Conservation (phyloP, 208 protist genomes). For the Wallacemonas sp. region DNA sequence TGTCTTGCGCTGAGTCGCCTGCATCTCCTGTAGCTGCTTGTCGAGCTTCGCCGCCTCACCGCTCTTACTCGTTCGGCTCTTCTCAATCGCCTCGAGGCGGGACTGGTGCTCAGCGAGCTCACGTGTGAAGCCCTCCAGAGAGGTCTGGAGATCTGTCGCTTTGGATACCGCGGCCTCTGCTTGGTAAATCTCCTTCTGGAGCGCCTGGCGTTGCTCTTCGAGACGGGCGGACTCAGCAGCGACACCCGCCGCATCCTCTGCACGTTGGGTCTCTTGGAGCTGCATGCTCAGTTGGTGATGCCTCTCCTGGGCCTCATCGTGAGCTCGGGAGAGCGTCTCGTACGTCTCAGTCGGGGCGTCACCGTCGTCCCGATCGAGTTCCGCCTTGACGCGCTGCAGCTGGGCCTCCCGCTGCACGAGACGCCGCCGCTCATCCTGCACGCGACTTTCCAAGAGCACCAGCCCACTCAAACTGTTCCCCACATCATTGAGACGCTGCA, state of each 20-base stretch:
- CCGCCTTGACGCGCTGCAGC: conserved; percentile 1
- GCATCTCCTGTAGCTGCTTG: conserved; percentile 23
- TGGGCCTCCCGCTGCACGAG: conserved; percentile 17
- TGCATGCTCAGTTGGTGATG: conserved; percentile 56
- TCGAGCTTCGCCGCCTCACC: conserved; percentile 15
- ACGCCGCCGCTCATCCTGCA: conserved; percentile 15
- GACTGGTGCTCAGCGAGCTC: conserved; percentile 30
- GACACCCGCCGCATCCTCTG: conserved; percentile 25
- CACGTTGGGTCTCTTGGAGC: conserved; percentile 56
- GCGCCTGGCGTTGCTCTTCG: conserved; percentile 33
- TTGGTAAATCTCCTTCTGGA: conserved; percentile 36
- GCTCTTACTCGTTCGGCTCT: conserved; percentile 2
- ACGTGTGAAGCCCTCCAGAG: conserved; percentile 19
- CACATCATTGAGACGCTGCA: conserved; percentile 25
- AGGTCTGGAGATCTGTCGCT: conserved; percentile 38
- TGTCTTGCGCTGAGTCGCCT: conserved; percentile 12
- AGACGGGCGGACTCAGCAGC: conserved; percentile 13
- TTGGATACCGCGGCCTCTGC: conserved; percentile 40
- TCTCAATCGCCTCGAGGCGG: conserved; percentile 41
- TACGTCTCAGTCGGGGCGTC: conserved; percentile 22
- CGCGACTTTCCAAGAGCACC: conserved; percentile 21
- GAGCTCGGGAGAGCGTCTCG: conserved; percentile 51
- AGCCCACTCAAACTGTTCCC: conserved; percentile 14
- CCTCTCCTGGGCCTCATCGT: conserved; percentile 45
- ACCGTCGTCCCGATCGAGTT: conserved; percentile 17